Evolutionary conservation across 2,329 filamentous ascomycete genomes (phyloP).

Genomic region (Penicillium sp.): DNA sequence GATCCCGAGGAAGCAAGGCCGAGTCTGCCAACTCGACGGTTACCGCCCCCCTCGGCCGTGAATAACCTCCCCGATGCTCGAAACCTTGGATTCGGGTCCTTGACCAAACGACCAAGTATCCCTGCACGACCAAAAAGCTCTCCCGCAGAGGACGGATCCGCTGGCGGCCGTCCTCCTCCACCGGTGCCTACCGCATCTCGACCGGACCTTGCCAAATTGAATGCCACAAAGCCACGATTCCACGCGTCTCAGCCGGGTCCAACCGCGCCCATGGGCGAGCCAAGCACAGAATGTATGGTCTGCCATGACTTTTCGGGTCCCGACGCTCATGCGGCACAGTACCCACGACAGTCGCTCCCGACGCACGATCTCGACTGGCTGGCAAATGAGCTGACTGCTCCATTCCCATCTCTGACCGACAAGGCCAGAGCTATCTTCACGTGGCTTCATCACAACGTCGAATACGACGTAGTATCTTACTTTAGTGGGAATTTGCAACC

Average conservation of each 20-base stretch:
- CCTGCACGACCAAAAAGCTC: conserved; percentile 13
- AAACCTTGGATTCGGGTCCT: conserved; percentile 43
- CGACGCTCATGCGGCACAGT: conserved; percentile 70
- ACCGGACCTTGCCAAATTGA: conserved; percentile 53
- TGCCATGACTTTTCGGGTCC: conserved; percentile 85
- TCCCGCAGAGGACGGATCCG: conserved; percentile 10
- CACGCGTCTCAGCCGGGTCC: conserved; percentile 16
- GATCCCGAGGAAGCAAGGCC: conserved; percentile 1
- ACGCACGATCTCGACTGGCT: conserved; percentile 64
- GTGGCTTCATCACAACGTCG: conserved; percentile 91
- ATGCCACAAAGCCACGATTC: conserved; percentile 47
- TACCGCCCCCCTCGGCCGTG: conserved; percentile 32
- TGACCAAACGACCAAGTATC: conserved; percentile 33
- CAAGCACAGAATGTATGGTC: conserved; percentile 55
- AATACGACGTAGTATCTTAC: conserved; percentile 75
- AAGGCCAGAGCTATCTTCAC: conserved; percentile 90
- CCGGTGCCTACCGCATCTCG: conserved; percentile 51
- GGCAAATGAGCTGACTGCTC: conserved; percentile 68
- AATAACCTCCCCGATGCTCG: conserved; percentile 30
- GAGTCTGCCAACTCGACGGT: conserved; percentile 23
- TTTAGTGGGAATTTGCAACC: conserved; percentile 64
- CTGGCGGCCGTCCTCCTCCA: conserved; percentile 39
- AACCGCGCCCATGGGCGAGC: conserved; percentile 10
- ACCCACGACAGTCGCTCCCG: conserved; percentile 67
- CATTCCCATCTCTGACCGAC: conserved; percentile 76